Percentiles rank a stretch among this genome's conserved stretches.
These are phyloP conservation scores for Blastobotrys capitulatus DNA, from an alignment of 1,139 yeast species.

Conservation along the genomic window DNA sequence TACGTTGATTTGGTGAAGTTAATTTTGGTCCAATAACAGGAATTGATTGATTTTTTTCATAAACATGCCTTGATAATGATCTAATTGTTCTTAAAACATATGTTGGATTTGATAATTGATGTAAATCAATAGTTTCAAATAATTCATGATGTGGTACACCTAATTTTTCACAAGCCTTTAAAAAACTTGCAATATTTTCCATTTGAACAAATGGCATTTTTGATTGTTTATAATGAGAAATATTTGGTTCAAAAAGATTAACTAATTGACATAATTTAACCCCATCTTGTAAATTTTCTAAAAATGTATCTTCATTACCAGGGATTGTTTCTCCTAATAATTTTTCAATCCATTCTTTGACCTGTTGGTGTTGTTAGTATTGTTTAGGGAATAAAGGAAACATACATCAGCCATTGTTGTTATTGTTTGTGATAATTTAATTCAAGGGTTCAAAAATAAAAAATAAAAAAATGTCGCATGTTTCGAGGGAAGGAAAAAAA, in stretches of 20 bases:
- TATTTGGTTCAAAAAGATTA: conserved; percentile 35
- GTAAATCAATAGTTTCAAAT: conserved; percentile 77
- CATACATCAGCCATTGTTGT: conserved; percentile 1
- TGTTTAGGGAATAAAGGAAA: background rate
- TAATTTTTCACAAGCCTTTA: conserved; percentile 52
- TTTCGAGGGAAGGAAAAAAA: no score
- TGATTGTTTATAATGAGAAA: conserved; percentile 56
- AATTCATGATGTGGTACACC: conserved; percentile 82
- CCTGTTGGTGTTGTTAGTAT: no score
- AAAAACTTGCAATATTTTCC: conserved; percentile 78
- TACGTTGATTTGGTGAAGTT: conserved; percentile 24
- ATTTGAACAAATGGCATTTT: conserved; percentile 80
- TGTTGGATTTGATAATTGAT: conserved; percentile 68
- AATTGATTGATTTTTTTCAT: conserved; percentile 37
- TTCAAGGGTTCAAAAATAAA: background rate
- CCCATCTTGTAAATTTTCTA: conserved; percentile 58
- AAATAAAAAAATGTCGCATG: background rate
- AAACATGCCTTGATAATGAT: conserved; percentile 62
- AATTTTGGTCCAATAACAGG: conserved; percentile 50
- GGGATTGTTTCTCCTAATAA: conserved; percentile 24
- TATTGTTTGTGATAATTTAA: background rate
- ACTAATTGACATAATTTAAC: conserved; percentile 50
- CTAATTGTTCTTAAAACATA: conserved; percentile 70
- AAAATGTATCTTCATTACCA: conserved; percentile 35
- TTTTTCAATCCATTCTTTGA: conserved; percentile 27